phyloP scores from a whole-genome alignment of 345 rosid genomes.

The Ricinus communis region DNA sequence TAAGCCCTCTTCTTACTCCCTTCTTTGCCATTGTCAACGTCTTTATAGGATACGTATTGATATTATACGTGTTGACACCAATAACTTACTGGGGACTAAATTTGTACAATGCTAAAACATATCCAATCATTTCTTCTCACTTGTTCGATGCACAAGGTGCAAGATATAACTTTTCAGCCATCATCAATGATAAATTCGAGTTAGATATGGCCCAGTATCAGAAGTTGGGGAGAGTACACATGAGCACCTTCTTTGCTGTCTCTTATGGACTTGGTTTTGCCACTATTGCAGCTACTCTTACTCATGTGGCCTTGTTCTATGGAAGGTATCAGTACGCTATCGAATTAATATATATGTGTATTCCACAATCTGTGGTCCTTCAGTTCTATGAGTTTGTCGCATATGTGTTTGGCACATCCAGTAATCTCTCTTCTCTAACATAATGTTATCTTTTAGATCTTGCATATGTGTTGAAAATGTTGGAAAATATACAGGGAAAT shows the following conservation, averaged over 20 bases:
- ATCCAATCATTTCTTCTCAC: conserved; percentile 38
- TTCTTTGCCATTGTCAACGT: conserved; percentile 48
- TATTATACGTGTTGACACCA: conserved; percentile 38
- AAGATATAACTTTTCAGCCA: conserved; percentile 21
- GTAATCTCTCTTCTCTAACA: no score
- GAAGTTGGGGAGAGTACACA: conserved; percentile 33
- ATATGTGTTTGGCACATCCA: no score
- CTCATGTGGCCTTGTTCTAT: conserved; percentile 46
- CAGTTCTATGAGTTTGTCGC: no score
- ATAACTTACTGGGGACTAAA: conserved; percentile 39
- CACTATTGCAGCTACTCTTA: conserved; percentile 43
- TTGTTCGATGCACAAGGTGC: conserved; percentile 36
- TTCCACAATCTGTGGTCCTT: no score
- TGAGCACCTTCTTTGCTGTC: conserved; percentile 48
- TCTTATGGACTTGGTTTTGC: conserved; percentile 48
- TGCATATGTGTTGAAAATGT: no score
- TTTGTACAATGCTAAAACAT: conserved; percentile 33
- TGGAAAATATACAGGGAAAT: conserved; percentile 39
- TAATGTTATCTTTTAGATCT: no score
- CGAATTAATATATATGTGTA: no score
- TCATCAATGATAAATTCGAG: conserved; percentile 37
- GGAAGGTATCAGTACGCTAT: no score
- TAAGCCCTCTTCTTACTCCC: conserved; percentile 43
- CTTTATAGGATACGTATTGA: conserved; percentile 32
- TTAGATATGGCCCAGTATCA: conserved; percentile 27